Base-by-base conservation (phyloP, 2,329 filamentous ascomycete species). In the Fonsecaea monophora region DNA sequence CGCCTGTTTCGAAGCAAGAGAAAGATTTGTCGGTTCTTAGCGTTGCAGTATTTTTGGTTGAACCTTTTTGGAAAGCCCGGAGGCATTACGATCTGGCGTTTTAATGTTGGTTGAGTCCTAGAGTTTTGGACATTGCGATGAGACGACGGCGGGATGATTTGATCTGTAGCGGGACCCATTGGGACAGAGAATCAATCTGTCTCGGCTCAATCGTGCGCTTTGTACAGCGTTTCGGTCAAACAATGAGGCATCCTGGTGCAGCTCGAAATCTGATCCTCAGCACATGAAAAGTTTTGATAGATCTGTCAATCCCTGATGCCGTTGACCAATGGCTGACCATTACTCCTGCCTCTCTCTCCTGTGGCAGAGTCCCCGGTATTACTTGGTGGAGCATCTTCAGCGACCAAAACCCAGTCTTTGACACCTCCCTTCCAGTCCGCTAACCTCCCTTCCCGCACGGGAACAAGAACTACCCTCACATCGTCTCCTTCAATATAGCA, bases 341-440 rank as follows among this genome's bases (percentile, higher is more conserved):
- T 56, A 34, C 67, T 70, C 48, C 70, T 48, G 48, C 70, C 70
- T 67, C 70, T 61, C 48, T 58, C 30, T 15, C 34, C 53, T 38
- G n/a, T 15, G n/a, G 56, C 35, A 25, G 15, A 21, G 35, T 60
- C 37, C 42, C 50, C 53, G n/a, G 37, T 68, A 62, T 21, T 54
- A n/a, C 38, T 35, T 32, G 48, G 53, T 18, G 45, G 42, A n/a
- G 65, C 74, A 55, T 75, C 73, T 35, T 75, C 77, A 38, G 76
- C 73, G 35, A 82, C 76, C 65, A 83, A 70, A 34, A 74, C 70
- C 87, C 88, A 98, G 76, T 98, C 94, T 73, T 90, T 87, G 4
- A 98, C 92, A 13, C 89, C 87, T n/a, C 95, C 94, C 82, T 97
- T 97, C 91, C 91, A 97, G 78, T 97, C 95, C 71, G 91, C 93